Base-by-base conservation (phyloP, 345 rosid species). In the Pugionium cornutum region DNA sequence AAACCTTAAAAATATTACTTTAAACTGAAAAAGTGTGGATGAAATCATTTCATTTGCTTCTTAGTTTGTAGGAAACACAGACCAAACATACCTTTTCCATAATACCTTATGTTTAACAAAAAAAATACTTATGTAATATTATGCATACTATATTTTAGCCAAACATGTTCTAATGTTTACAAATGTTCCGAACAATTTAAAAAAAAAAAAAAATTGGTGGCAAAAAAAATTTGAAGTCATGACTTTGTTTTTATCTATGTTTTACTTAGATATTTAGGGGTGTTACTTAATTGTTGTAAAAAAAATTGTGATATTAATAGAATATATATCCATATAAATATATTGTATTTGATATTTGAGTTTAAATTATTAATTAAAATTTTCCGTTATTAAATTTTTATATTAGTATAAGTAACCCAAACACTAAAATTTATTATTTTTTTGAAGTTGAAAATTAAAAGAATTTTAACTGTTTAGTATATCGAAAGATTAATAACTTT, bases 1-100 rank as follows among this genome's bases (percentile, higher is more conserved):
- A 45, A 27, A 7, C 40, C 6, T 58, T 29, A 36, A 46, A 18
- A 11, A 35, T 6, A 29, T 37, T 61, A 44, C 36, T 33, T 39
- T 33, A 33, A 48, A 32, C 42, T 7, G 32, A 18, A 5, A 71
- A 64, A 18, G 18, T 18, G 70, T 72, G 70, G 42, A 49, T 7
- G 47, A 64, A 56, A 72, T 72, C 65, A 72, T 72, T 64, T 57
- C 65, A 64, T 18, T 50, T 57, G 66, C 66, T 57, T 72, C 65
- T 46, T 49, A 64, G 40, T 72, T 58, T 11, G 6, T 49, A 72
- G 32, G 59, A 64, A 64, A 72, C 76, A 72, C 70, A 72, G 66
- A 72, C 70, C 76, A 72, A 57, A 72, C 60, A 72, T 72, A 37
- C 6, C 64, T 54, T 69, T 64, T 27, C 65, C 30, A 32, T 2